These are phyloP conservation scores for Emergomyces pasteurianus DNA, from an alignment of 2,329 filamentous ascomycete species.

Conservation along the genomic window DNA sequence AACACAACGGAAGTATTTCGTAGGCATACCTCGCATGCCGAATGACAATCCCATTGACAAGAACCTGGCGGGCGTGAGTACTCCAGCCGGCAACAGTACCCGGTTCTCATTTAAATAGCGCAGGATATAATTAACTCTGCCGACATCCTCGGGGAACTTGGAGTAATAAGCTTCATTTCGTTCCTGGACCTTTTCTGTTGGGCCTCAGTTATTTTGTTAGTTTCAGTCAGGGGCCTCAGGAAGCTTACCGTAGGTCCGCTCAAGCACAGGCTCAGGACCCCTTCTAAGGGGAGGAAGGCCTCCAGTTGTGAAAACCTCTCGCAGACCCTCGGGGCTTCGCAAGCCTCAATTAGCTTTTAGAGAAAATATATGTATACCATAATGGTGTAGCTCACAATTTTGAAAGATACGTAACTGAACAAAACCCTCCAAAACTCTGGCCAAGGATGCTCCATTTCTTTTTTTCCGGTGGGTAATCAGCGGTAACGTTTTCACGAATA, in stretches of 20 bases:
- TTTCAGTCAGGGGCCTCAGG: background rate
- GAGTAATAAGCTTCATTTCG: slow-evolving; percentile 69
- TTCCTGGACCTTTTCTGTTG: slow-evolving; percentile 47
- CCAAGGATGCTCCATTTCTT: slow-evolving; percentile 78
- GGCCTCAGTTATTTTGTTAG: background rate
- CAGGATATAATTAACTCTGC: slow-evolving; percentile 54
- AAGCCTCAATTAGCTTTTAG: background rate
- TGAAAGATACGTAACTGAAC: slow-evolving; percentile 70
- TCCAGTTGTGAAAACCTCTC: slow-evolving; percentile 74
- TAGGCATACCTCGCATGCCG: slow-evolving; percentile 53
- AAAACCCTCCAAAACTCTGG: slow-evolving; percentile 88
- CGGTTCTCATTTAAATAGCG: slow-evolving; percentile 50
- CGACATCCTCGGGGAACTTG: slow-evolving; percentile 74
- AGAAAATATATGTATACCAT: too few species aligned
- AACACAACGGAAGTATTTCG: background rate
- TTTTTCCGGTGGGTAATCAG: slow-evolving; percentile 54
- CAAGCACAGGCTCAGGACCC: slow-evolving; percentile 63
- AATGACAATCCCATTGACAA: slow-evolving; percentile 67
- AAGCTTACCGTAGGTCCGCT: slow-evolving; percentile 47
- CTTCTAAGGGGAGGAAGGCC: slow-evolving; percentile 68
- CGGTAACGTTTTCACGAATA: slow-evolving; percentile 62
- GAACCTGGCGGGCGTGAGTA: slow-evolving; percentile 60
- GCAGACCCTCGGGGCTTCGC: slow-evolving; percentile 55
- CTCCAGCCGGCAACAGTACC: slow-evolving; percentile 59
- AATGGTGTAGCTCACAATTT: slow-evolving; percentile 43